Conservation (phyloP, 2,329 filamentous ascomycete species). For the Didymella exigua region DNA sequence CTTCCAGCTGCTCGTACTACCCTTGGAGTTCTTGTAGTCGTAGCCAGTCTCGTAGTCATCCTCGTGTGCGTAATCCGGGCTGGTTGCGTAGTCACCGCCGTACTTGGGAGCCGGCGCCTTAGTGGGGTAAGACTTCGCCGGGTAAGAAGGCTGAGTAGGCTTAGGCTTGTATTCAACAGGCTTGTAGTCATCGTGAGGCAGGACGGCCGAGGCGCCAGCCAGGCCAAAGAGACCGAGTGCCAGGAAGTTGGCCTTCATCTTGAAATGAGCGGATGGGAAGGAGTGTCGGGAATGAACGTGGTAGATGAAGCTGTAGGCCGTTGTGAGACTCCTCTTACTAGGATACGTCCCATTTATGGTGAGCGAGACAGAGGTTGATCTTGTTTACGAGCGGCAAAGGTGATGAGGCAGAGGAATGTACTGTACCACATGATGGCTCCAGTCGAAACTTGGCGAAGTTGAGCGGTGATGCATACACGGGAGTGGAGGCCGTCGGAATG, state of each 20-base stretch:
- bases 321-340: conserved; percentile 29
- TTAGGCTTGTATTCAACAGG: background rate
- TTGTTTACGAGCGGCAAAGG: conserved; percentile 30
- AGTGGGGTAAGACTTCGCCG: background rate
- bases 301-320: conserved; percentile 20
- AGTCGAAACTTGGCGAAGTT: conserved; percentile 21
- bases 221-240: conserved; percentile 25
- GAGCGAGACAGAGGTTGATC: conserved; percentile 25
- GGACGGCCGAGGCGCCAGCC: conserved; percentile 23
- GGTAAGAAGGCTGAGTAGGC: background rate
- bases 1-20: conserved; percentile 18
- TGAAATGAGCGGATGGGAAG: conserved; percentile 23
- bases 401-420: conserved; percentile 29
- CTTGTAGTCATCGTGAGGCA: conserved; percentile 10
- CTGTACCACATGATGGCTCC: conserved; percentile 25
- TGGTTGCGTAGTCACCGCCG: conserved; percentile 1
- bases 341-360: conserved; percentile 36
- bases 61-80: conserved; percentile 3
- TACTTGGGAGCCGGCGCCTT: background rate
- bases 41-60: conserved; percentile 5
- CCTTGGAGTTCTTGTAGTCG: conserved; percentile 4
- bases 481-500: conserved; percentile 12
- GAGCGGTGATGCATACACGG: conserved; percentile 6
- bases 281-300: conserved; percentile 29
- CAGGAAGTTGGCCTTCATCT: conserved; percentile 29